Conservation (phyloP, 2,329 filamentous ascomycete genomes). For the Diaporthe sp. region DNA sequence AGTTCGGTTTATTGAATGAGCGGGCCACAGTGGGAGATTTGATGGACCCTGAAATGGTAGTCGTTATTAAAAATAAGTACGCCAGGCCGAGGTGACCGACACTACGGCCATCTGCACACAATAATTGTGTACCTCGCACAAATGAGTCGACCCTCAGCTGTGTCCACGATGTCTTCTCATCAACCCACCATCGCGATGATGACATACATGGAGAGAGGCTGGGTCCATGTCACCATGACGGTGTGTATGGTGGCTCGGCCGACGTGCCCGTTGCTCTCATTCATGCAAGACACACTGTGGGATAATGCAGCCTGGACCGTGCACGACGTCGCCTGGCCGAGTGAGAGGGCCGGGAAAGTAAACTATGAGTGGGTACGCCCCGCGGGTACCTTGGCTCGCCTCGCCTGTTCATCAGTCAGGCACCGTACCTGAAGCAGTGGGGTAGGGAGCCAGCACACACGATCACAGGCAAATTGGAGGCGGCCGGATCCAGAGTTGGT, state of each 20-base stretch:
- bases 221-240: slow-evolving; percentile 7
- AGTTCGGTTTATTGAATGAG: slow-evolving; percentile 32
- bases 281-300: slow-evolving; percentile 26
- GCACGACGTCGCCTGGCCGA: slow-evolving; percentile 1
- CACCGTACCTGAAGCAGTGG: slow-evolving; percentile 34
- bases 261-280: neutral
- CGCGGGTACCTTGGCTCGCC: slow-evolving; percentile 16
- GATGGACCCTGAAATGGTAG: slow-evolving; percentile 24
- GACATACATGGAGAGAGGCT: neutral
- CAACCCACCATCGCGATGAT: neutral
- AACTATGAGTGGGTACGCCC: neutral
- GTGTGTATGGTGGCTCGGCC: neutral
- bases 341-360: slow-evolving; percentile 5
- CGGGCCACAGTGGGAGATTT: slow-evolving; percentile 36
- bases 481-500: slow-evolving; percentile 1
- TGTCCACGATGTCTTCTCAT: too few relatives aligned
- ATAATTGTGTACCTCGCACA: neutral
- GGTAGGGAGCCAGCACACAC: slow-evolving; percentile 9
- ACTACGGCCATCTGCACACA: neutral
- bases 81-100: slow-evolving; percentile 24
- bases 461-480: slow-evolving; percentile 22
- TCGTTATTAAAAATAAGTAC: slow-evolving; percentile 34
- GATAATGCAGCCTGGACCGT: slow-evolving; percentile 29
- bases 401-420: slow-evolving; percentile 18
- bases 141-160: neutral